Evolutionary conservation across 768 basidiomycete genomes (phyloP), one percentile per base, ranked within the genome.

Genomic region (Rhodotorula toruloides): DNA sequence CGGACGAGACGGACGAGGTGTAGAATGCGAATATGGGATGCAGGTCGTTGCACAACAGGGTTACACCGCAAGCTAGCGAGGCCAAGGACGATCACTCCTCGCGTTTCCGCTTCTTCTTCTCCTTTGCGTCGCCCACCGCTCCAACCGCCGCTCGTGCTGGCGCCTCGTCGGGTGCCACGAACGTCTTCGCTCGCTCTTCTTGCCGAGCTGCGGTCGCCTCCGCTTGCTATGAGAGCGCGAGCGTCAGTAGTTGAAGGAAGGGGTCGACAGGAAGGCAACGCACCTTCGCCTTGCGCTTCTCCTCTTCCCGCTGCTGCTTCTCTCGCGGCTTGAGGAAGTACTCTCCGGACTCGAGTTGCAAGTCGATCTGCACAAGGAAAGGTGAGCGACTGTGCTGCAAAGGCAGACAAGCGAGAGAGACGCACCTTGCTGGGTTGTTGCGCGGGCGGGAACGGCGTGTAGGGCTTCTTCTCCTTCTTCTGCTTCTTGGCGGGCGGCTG

Each of bases 241-340:
- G 48, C 4, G 31, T 32, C 3, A 52, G 25, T 37, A 40, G 13
- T 3, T 27, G 4, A 27, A 11, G 27, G 31, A 13, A 54, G 10
- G 5, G 5, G 27, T 37, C 22, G 39, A 31, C 25, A 27, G n/a
- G 34, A 29, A 27, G 19, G n/a, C 25, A 3, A 25, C 58, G 36
- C 8, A 53, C 60, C 84, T 90, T 91, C 76, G 91, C 85, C 78
- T 85, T 86, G 76, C 87, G 80, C 75, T 83, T 82, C 62, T 83
- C 83, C 39, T 83, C 82, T 73, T 91, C 89, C 42, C 85, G 82
- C 5, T 83, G 84, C 70, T 87, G 87, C 80, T 89, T 94, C 76
- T 98, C 90, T 65, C 84, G 82, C 25, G 88, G 80, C 76, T 94
- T 96, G 80, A 99, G 87, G 82, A 98, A 99, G 76, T 98, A 98